Evolutionary conservation across 345 rosid genomes (phyloP).

Genomic region (Sisymbrium irio): DNA sequence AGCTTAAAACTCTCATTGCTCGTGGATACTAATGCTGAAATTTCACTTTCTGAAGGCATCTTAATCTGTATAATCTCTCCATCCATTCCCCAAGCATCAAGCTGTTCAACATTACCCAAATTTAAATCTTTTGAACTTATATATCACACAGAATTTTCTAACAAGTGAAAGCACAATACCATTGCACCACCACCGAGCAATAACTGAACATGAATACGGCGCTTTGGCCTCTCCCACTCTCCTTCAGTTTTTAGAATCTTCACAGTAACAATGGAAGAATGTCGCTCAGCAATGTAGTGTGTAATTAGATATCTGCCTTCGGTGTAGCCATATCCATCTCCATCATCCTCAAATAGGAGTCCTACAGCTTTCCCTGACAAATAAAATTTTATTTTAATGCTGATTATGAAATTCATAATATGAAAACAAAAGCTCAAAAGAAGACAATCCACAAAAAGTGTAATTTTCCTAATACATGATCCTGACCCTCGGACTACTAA

Average conservation of each 20-base stretch:
- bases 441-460: neutral
- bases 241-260: conserved; percentile 68
- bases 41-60: conserved; percentile 55
- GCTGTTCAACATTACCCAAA: conserved; percentile 41
- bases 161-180: conserved; percentile 39
- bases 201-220: conserved; percentile 59
- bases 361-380: conserved; percentile 71
- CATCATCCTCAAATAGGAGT: conserved; percentile 76
- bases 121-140: conserved; percentile 9
- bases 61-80: conserved; percentile 63
- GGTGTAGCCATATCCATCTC: conserved; percentile 81
- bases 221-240: conserved; percentile 76
- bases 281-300: conserved; percentile 58
- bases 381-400: neutral
- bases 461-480: neutral
- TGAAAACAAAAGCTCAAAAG: conserved; percentile 4
- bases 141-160: neutral
- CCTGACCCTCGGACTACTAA: neutral
- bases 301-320: conserved; percentile 63
- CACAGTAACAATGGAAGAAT: conserved; percentile 57
- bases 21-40: conserved; percentile 41
- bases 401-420: neutral
- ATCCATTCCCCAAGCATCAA: conserved; percentile 82
- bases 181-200: conserved; percentile 81
- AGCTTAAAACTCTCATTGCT: conserved; percentile 51